phyloP scores from a whole-genome alignment of 257 asterid genomes.

The Lycium barbarum region DNA sequence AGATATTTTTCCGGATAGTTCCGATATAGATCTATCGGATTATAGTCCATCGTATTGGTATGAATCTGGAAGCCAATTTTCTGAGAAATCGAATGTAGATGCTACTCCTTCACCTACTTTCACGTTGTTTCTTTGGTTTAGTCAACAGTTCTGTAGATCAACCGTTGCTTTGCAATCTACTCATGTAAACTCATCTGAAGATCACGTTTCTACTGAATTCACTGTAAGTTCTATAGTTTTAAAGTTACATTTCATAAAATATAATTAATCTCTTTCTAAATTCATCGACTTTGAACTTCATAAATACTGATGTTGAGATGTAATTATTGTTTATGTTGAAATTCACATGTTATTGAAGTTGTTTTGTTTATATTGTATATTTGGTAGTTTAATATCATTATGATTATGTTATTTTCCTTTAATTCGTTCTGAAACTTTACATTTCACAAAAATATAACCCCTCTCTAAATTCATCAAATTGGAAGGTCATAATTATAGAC shows the following conservation, averaged over 20 bases:
- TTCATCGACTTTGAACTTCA: neutral
- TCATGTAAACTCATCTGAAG: neutral
- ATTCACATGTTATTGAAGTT: too few relatives aligned
- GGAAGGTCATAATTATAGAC: too few relatives aligned
- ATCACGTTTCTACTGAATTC: constrained; percentile 46
- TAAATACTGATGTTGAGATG: neutral
- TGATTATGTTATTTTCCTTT: too few relatives aligned
- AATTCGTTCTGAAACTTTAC: too few relatives aligned
- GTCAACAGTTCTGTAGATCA: constrained; percentile 69
- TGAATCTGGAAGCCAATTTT: constrained; percentile 87
- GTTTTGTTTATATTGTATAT: too few relatives aligned
- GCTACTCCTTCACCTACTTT: constrained; percentile 67
- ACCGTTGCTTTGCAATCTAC: constrained; percentile 23
- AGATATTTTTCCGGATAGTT: constrained; percentile 44
- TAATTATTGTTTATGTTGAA: too few relatives aligned
- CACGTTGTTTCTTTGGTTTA: constrained; percentile 63
- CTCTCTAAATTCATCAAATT: too few relatives aligned
- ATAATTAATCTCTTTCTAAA: too few relatives aligned
- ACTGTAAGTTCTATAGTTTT: constrained; percentile 63
- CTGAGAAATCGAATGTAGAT: constrained; percentile 63
- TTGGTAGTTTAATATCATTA: too few relatives aligned
- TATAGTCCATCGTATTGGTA: constrained; percentile 65
- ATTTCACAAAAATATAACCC: too few relatives aligned
- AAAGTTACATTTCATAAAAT: too few relatives aligned
- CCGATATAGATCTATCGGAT: constrained; percentile 50